Base-by-base conservation (phyloP, 2,329 filamentous ascomycete species). In the Onygenales sp. region DNA sequence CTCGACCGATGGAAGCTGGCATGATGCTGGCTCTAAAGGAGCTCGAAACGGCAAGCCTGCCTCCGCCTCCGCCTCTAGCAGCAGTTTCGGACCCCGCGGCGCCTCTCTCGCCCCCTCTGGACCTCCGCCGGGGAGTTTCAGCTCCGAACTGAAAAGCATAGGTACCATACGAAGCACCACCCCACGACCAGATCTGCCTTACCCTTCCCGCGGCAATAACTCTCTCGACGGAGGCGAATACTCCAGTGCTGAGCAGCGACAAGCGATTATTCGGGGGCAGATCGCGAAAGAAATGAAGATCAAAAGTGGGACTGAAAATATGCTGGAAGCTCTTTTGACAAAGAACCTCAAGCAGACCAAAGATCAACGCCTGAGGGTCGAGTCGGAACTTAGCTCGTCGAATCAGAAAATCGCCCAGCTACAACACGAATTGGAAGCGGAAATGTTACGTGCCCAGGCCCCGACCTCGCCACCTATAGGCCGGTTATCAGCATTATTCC, bases 271-370 rank as follows among this genome's bases (percentile, higher is more conserved):
- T 58, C 85, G 86, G 64, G 91, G 96, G 62, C 82, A 86, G 64
- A 85, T 98, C 59, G 92, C 90, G 61, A 92, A 94, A 64, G 94
- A 98, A 73, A 85, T 91, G 74, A 97, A 97, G 77, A 97, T 98
- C 67, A 96, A 95, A 71, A 87, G 92, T 63, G 93, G 93, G 17
- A 96, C 92, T 54, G 93, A 98, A 75, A 98, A 98, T 68, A 85
- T 98, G 81, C 78, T 98, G 41, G 93, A 98, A 74, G 93, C 93
- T 10, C 75, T 98, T 59, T 89, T 96, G 68, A 81, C 84, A 44
- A 98, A 98, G 72, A 96, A 95, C 69, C 86, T 89, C 45, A 98
- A 97, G 72, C 92, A 97, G 69, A 87, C 87, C 58, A 94, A 91
- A 67, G 92, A 92, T 56, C 88, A 92, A 66, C 81, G 88, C 44